Evolutionary conservation across 176 grass and related monocot species (phyloP), one percentile per base, ranked within the genome.

Genomic region (Paspalum vaginatum): DNA sequence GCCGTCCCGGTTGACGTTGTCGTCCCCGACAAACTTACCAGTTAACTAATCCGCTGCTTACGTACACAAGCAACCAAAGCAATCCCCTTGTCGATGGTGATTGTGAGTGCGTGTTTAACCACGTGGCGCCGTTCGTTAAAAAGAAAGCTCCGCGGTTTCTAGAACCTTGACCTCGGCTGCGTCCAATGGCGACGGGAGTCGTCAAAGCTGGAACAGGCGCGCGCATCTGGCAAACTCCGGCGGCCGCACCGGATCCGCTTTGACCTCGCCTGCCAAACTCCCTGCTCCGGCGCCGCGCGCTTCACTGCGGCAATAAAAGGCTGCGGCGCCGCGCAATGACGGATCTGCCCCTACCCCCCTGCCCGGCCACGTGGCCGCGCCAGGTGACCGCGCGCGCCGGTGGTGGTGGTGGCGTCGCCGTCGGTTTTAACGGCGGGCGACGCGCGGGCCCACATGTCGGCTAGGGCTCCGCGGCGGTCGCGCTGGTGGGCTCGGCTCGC

Each of bases 191-290:
- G 1, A 20, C 9, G 45, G 9, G 12, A 32, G 32, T 32, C 32
- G 32, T 32, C 32, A 32, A 32, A 32, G 32, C 3, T 32, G 32
- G 32, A n/a, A n/a, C n/a, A n/a, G n/a, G n/a, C n/a, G n/a, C n/a
- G n/a, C n/a, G n/a, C n/a, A n/a, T n/a, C n/a, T n/a, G n/a, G n/a
- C n/a, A n/a, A n/a, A n/a, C 60, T 62, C 60, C 1, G 26, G 9
- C 12, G 58, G n/a, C 25, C 10, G 69, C 68, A 71, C 8, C 24
- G 68, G 47, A 71, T 77, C 59, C 58, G 53, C 4, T 61, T 75
- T 60, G 54, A 76, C 73, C 41, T 45, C 0, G 0, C 49, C 25
- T n/a, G 21, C 20, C n/a, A 41, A 11, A 2, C 18, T 67, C 9
- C n/a, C 32, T 32, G 32, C 32, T n/a, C 32, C 32, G 32, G 32